Base-by-base conservation (phyloP, 495 filamentous ascomycete species). In the Massariosphaeria phaeospora region DNA sequence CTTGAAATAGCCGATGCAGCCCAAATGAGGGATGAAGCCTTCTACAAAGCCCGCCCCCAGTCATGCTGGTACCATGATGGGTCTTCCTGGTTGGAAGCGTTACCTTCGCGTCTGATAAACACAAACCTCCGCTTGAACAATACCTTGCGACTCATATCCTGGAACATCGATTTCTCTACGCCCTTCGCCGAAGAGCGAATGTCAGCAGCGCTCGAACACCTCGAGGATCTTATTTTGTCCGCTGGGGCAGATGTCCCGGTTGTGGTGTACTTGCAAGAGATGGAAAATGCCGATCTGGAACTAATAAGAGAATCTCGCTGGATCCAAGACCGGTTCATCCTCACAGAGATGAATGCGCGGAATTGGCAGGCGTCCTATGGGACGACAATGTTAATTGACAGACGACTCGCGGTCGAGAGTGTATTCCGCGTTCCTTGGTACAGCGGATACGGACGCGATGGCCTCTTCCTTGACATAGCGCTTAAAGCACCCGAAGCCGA, bases 91-190 rank as follows among this genome's bases (percentile, higher is more conserved):
- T 2, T 44, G 18, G 18, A 45, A 11, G 21, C 29, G 11, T 5
- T 4, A n/a, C 45, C 48, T 25, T 26, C 39, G 3, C 41, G 11
- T 34, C 30, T 9, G 6, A 29, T 15, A 4, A 34, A 15, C 10
- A 15, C 2, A 30, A 17, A 52, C 41, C 26, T 39, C 12, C 23
- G n/a, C 25, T 31, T 4, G n/a, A 4, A 40, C n/a, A 21, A 10
- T 12, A 41, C n/a, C 6, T 17, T 66, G 4, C 42, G 49, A 10
- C 50, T 68, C 7, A 55, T 61, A 15, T 69, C 66, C 54, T 79
- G 76, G 76, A 79, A 79, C 61, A 76, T 80, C 52, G 77, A 81
- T 47, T 72, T 76, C 59, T 71, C 72, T 63, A 59, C 67, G 4
- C 69, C 67, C 0, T 60, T 65, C 39, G 48, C 49, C 17, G 46